Base-by-base conservation (phyloP, 257 asterid species). In the Galeopsis tetrahit region DNA sequence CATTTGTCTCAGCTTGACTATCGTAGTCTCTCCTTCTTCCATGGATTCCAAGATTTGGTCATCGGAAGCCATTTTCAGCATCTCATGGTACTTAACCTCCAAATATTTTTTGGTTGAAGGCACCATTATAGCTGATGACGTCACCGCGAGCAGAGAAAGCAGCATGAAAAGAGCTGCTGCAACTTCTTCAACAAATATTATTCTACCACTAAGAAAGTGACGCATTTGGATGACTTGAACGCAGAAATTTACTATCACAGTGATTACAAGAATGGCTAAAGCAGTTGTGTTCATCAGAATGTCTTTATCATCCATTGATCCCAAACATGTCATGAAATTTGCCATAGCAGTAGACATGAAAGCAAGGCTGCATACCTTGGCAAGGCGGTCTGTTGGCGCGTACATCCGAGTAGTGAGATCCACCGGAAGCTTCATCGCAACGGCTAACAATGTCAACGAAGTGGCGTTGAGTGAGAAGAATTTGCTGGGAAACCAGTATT, bases 311-410 rank as follows among this genome's bases (percentile, higher is more conserved):
- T 65, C 78, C 85, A 78, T 81, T 5, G 82, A 66, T 6, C 85
- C 85, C 21, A 81, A 31, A 11, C 76, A 80, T 7, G 83, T 82
- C 68, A 79, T 43, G 74, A 79, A 73, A 44, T 82, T 76, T 6
- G 73, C 86, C 69, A 72, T 76, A 48, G 75, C 75, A 28, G 77
- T 76, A 2, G 83, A 43, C 83, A 82, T 79, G 74, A 82, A 76
- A 5, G 79, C 70, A 6, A 68, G 51, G 75, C 81, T 82, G 52
- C 81, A 75, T 0, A 82, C 67, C 68, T 82, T 79, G 3, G 86
- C 86, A 0, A 82, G 83, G 13, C 81, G 72, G 36, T 82, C 83
- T 0, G 78, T 82, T 21, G 6, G 43, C 0, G 81, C 76, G n/a
- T 59, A 75, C 80, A 82, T 79, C 1, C 66, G 59, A 0, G 86